Conservation (phyloP, 2,329 filamentous ascomycete species). For the Emmonsiellopsis sp. region DNA sequence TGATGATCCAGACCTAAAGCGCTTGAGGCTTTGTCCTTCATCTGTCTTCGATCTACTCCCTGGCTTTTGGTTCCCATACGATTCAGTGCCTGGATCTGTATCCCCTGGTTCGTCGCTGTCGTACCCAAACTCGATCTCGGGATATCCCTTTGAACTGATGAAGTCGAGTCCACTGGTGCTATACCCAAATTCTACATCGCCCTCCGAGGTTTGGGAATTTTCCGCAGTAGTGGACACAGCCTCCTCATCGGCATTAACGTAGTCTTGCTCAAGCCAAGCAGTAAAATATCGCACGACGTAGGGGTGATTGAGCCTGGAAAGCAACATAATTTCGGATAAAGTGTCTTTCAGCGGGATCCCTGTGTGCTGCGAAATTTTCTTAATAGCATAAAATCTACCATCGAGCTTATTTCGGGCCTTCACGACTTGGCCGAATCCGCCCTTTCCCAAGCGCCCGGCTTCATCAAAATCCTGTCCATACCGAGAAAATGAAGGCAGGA, state of each 20-base stretch:
- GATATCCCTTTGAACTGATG: conserved; percentile 75
- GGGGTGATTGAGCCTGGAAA: conserved; percentile 90
- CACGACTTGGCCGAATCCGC: conserved; percentile 92
- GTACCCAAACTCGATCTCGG: conserved; percentile 69
- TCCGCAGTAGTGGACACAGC: conserved; percentile 32
- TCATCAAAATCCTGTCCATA: conserved; percentile 88
- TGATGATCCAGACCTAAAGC: conserved; percentile 40
- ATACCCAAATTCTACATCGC: conserved; percentile 52
- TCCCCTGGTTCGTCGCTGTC: conserved; percentile 36
- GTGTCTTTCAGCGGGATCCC: conserved; percentile 53
- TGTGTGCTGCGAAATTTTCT: conserved; percentile 83
- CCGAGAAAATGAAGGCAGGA: conserved; percentile 53
- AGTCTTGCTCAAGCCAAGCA: conserved; percentile 77
- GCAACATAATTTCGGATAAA: conserved; percentile 75
- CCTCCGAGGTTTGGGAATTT: conserved; percentile 9
- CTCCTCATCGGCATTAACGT: conserved; percentile 31
- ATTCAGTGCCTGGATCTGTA: conserved; percentile 25
- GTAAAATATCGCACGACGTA: conserved; percentile 85
- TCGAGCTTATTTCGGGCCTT: conserved; percentile 92
- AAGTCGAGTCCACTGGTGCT: conserved; percentile 84
- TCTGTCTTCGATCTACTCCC: conserved; percentile 8
- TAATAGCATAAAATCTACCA: conserved; percentile 88
- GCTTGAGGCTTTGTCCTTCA: conserved; percentile 27
- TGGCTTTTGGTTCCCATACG: conserved; percentile 14
- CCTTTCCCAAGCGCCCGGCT: conserved; percentile 78